Conservation (phyloP, 2,329 filamentous ascomycete genomes). For the Exophiala calicioides region DNA sequence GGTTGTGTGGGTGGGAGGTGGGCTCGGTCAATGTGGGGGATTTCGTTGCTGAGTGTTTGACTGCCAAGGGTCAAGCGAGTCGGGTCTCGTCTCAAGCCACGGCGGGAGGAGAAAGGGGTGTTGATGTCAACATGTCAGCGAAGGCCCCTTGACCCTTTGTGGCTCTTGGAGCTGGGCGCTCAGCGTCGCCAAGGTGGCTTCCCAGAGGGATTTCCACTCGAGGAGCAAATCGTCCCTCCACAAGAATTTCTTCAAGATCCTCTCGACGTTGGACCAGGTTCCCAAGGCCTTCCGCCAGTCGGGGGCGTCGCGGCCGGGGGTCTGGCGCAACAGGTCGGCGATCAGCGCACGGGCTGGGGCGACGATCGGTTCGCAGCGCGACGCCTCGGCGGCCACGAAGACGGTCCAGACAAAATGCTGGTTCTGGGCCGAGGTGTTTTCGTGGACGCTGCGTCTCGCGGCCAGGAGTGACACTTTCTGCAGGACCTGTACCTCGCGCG, state of each 20-base stretch:
- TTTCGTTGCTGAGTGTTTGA: too few species aligned
- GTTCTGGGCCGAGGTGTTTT: slow-evolving; percentile 4
- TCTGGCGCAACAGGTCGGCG: not conserved
- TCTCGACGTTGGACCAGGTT: not conserved
- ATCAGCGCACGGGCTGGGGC: not conserved
- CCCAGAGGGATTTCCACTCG: slow-evolving; percentile 2
- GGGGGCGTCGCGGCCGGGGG: not conserved
- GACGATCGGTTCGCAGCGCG: not conserved
- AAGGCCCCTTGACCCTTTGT: not conserved
- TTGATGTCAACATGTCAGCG: too few species aligned
- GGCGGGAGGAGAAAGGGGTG: too few species aligned
- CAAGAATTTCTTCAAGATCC: not conserved
- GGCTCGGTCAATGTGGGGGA: too few species aligned
- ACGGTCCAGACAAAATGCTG: slow-evolving; percentile 7
- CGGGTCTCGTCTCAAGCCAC: too few species aligned
- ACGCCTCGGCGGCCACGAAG: slow-evolving; percentile 3
- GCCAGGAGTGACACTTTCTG: not conserved
- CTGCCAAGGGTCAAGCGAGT: too few species aligned
- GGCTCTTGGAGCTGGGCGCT: not conserved
- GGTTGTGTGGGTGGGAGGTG: too few species aligned
- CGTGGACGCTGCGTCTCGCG: not conserved
- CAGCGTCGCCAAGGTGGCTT: not conserved
- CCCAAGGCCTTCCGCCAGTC: not conserved
- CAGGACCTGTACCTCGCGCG: not conserved
- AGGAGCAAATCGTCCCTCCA: slow-evolving; percentile 1